Conservation (phyloP, 129 eudicot genomes). For the Pulicaria dysenterica region DNA sequence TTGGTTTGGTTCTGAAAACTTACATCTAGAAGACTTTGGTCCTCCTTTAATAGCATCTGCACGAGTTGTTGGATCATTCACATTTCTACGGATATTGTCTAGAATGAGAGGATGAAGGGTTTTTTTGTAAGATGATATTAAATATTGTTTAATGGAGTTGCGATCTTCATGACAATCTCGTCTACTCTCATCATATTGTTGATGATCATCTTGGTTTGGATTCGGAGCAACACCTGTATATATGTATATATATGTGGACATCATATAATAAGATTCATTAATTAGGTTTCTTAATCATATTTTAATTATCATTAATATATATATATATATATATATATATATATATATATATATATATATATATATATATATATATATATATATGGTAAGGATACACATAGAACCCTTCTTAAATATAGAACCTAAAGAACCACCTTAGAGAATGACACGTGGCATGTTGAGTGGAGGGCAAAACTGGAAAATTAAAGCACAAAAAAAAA, state of each 20-base stretch:
- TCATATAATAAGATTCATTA: neutral
- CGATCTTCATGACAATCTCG: conserved; percentile 56
- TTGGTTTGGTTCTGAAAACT: conserved; percentile 6
- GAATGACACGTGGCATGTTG: no score
- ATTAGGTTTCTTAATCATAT: neutral
- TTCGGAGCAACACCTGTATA: conserved; percentile 67
- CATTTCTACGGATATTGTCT: conserved; percentile 48
- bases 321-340: no score
- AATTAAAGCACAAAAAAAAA: no score
- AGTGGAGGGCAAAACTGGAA: no score
- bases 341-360: no score
- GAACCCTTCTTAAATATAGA: no score
- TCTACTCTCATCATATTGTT: conserved; percentile 40
- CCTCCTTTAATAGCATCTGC: conserved; percentile 18
- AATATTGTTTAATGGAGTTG: conserved; percentile 49
- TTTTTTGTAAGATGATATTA: conserved; percentile 66
- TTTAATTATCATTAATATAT: neutral
- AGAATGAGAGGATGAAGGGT: conserved; percentile 60
- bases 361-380: no score
- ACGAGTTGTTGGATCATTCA: conserved; percentile 26
- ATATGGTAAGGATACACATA: no score
- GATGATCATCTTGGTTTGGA: conserved; percentile 54
- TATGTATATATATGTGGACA: conserved; percentile 24
- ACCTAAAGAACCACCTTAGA: no score
- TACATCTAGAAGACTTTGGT: conserved; percentile 65